Conservation (phyloP, 73 alveolate species). For the Paramecium octaurelia region DNA sequence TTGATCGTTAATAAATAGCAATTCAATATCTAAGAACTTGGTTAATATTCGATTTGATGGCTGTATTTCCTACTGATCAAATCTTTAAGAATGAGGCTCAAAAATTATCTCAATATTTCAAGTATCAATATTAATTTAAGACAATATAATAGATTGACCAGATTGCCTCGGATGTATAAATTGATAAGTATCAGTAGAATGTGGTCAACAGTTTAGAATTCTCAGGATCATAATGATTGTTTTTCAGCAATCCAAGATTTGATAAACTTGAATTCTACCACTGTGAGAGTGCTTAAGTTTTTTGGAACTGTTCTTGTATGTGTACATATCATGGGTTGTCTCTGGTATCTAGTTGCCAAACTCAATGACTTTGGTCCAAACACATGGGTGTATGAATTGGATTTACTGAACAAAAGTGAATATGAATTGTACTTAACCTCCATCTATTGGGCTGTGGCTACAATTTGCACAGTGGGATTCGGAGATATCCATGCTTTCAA, state of each 20-base stretch:
- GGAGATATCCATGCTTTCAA: conserved; percentile 88
- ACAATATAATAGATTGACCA: conserved; percentile 64
- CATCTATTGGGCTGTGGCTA: conserved; percentile 86
- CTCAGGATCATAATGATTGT: conserved; percentile 54
- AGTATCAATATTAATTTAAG: conserved; percentile 9
- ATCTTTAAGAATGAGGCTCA: conserved; percentile 26
- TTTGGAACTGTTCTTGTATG: conserved; percentile 75
- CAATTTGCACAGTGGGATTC: conserved; percentile 94
- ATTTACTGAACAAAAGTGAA: conserved; percentile 19
- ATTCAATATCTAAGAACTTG: conserved; percentile 75
- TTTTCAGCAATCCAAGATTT: conserved; percentile 44
- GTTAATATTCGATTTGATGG: conserved; percentile 82
- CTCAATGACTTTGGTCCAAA: conserved; percentile 71
- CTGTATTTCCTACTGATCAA: conserved; percentile 74
- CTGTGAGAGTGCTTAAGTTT: conserved; percentile 71
- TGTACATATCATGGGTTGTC: conserved; percentile 87
- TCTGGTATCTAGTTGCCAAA: conserved; percentile 86
- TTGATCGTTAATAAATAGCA: conserved; percentile 71
- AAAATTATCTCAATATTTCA: neutral
- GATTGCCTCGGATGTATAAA: conserved; percentile 82
- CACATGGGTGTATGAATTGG: conserved; percentile 83
- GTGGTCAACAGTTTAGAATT: conserved; percentile 69
- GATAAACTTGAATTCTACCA: conserved; percentile 67
- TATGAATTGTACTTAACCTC: conserved; percentile 74
- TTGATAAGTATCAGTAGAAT: conserved; percentile 76